Evolutionary conservation across 192 early-diverging fungal genomes (phyloP).

Genomic region (Physocladia obscura): DNA sequence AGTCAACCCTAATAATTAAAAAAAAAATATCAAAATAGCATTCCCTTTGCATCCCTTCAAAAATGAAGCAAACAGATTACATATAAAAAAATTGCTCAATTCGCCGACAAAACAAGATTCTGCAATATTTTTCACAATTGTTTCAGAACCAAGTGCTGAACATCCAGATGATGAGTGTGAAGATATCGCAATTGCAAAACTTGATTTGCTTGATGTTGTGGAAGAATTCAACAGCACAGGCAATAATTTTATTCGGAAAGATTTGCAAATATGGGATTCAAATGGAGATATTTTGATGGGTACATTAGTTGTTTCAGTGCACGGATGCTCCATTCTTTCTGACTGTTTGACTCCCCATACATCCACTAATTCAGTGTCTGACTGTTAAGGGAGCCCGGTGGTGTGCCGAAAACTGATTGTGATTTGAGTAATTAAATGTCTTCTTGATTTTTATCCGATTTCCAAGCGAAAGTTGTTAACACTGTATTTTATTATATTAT

Average conservation of each 20-base stretch:
- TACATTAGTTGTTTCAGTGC: not conserved
- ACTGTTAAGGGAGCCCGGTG: not conserved
- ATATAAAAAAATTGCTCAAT: not conserved
- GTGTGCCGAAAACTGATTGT: not conserved
- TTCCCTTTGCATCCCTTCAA: constrained; percentile 23
- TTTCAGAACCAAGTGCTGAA: constrained; percentile 24
- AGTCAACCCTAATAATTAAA: too few species aligned
- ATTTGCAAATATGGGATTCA: constrained; percentile 24
- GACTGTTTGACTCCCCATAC: not conserved
- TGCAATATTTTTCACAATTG: constrained; percentile 18
- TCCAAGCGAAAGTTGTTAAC: too few species aligned
- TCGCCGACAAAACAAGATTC: constrained; percentile 1
- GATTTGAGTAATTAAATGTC: too few species aligned
- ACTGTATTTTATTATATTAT: too few species aligned
- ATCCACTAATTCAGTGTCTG: too few species aligned
- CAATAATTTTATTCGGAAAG: not conserved
- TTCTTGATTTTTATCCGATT: too few species aligned
- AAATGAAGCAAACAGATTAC: constrained; percentile 2
- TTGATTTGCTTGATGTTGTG: constrained; percentile 14
- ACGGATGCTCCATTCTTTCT: constrained; percentile 5
- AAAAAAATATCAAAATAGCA: too few species aligned
- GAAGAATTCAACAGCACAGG: not conserved
- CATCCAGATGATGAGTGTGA: constrained; percentile 21
- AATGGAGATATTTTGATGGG: constrained; percentile 29
- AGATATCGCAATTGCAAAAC: constrained; percentile 19